A percentile compares a stretch with the other conserved stretches of the same genome.
Evolutionary conservation across 2,329 filamentous ascomycete genomes (phyloP).

Genomic region (Diaporthe longicolla): DNA sequence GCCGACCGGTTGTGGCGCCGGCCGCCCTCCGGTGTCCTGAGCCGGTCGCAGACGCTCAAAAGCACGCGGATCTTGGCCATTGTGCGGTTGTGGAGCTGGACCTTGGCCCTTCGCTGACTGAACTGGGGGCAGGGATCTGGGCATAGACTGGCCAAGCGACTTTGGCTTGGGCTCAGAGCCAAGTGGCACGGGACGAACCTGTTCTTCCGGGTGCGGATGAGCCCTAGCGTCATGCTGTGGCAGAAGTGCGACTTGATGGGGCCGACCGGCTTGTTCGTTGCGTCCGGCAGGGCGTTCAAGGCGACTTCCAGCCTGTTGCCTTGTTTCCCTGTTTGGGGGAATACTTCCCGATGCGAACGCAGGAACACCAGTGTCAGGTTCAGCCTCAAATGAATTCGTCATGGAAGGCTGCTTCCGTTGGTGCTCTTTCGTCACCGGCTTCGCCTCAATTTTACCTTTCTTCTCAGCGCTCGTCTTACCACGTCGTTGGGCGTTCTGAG

Average conservation of each 20-base stretch:
- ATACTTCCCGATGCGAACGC: background rate
- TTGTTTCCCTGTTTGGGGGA: constrained; percentile 1
- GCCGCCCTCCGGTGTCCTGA: background rate
- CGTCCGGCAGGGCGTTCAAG: background rate
- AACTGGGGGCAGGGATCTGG: background rate
- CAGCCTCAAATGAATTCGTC: background rate
- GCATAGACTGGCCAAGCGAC: background rate
- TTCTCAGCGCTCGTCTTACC: constrained; percentile 24
- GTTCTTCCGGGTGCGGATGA: background rate
- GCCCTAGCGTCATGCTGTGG: background rate
- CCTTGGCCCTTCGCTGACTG: background rate
- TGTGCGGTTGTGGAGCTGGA: background rate
- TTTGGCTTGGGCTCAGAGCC: background rate
- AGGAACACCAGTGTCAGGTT: background rate
- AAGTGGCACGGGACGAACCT: background rate
- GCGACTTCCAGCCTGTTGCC: background rate
- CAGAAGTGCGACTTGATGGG: background rate
- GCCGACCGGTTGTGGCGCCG: background rate
- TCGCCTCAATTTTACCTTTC: constrained; percentile 12
- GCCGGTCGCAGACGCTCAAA: background rate
- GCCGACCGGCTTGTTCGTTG: background rate
- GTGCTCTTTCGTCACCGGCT: background rate
- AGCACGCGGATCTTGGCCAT: background rate
- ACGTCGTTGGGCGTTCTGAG: background rate
- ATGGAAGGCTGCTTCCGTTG: background rate